Evolutionary conservation across 345 rosid species (phyloP), one percentile per base, ranked within the genome.

Genomic region (Pugionium dolabratum): DNA sequence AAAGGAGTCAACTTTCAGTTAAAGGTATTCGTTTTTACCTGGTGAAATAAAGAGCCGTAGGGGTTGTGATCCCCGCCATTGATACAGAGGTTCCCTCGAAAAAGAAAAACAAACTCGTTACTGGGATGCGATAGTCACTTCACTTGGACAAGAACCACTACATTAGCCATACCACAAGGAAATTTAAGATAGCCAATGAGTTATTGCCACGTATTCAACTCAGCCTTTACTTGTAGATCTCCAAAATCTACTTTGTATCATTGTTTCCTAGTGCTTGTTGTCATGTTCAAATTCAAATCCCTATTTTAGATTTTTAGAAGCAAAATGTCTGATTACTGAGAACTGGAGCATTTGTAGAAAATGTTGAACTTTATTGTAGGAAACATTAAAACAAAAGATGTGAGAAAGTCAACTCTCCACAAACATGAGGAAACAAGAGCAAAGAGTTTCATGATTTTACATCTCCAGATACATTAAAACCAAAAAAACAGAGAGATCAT

Each of bases 21-120:
- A 39, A 30, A 3, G 41, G 32, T 37, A 46, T 9, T 54, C 2
- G 78, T 36, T 3, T 62, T 76, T 0, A 89, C 98, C 96, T 84
- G 67, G 66, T 43, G 50, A 79, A 79, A 56, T 82, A 76, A 60
- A 87, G 78, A 52, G 79, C 63, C 8, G 82, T 73, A 54, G 76
- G 83, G 67, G 77, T 48, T 47, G 70, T 53, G 58, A 86, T 73
- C 70, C 86, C 86, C 34, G 91, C 95, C 91, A 86, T 88, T 33
- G 74, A 56, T 45, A 40, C 59, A 63, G 65, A 64, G 27, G 73
- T 59, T 52, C 46, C 30, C 59, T 61, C 39, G 41, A 36, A 5
- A 27, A 40, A 42, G 47, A 9, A 4, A 9, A 36, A 33, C 5
- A 1, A 1, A 3, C 56, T 52, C 43, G 39, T 53, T 52, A 74